Conservation (phyloP, 2,329 filamentous ascomycete genomes). For the Blastomyces parvus region DNA sequence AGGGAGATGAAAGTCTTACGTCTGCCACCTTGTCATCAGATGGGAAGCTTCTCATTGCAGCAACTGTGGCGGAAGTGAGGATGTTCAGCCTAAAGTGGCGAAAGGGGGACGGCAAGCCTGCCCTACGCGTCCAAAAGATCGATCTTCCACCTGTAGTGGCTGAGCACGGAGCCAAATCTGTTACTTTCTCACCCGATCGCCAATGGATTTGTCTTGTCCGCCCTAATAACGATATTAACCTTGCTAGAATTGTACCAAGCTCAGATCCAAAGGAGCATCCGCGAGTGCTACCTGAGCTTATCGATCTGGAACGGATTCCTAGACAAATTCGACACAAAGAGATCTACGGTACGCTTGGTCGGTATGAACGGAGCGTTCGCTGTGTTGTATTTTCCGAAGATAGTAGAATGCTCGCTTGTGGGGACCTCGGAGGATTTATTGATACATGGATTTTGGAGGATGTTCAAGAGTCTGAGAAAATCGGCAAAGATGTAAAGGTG, state of each 20-base stretch:
- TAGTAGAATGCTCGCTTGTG: constrained; percentile 65
- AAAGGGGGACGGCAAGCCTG: constrained; percentile 45
- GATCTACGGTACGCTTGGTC: constrained; percentile 58
- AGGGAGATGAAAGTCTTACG: constrained; percentile 73
- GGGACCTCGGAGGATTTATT: constrained; percentile 74
- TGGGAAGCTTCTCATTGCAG: constrained; percentile 64
- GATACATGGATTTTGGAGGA: constrained; percentile 73
- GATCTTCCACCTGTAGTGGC: constrained; percentile 51
- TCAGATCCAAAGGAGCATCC: constrained; percentile 35
- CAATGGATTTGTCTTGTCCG: constrained; percentile 45
- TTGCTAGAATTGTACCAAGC: constrained; percentile 41
- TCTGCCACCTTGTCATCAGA: constrained; percentile 62
- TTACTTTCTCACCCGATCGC: constrained; percentile 44
- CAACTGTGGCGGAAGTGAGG: constrained; percentile 66
- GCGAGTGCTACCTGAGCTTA: constrained; percentile 36
- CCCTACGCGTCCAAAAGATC: constrained; percentile 62
- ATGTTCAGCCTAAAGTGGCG: constrained; percentile 58
- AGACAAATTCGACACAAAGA: constrained; percentile 33
- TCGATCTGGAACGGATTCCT: constrained; percentile 31
- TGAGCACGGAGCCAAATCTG: constrained; percentile 55
- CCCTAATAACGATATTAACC: constrained; percentile 49
- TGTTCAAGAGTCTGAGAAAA: constrained; percentile 40
- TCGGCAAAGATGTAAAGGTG: constrained; percentile 26
- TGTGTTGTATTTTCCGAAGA: constrained; percentile 71
- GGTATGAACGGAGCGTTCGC: constrained; percentile 66